Conservation (phyloP, 2,329 filamentous ascomycete genomes). For the Cephalotrichum gorgonifer region DNA sequence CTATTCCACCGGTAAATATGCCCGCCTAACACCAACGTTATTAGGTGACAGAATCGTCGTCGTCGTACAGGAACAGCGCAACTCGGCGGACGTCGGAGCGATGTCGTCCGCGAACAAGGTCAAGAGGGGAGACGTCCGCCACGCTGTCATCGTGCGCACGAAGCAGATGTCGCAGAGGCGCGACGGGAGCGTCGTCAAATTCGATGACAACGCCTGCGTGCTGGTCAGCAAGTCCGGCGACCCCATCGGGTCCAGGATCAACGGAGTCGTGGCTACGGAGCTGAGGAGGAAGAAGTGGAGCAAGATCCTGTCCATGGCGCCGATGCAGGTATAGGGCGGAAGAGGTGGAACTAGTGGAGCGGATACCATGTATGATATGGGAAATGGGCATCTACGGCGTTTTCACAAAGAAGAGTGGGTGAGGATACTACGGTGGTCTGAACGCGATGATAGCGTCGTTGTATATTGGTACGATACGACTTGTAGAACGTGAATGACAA, state of each 20-base stretch:
- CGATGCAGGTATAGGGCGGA: conserved; percentile 43
- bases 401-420: too few relatives aligned
- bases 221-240: conserved; percentile 95
- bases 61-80: conserved; percentile 93
- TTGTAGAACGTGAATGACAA: too few relatives aligned
- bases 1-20: not conserved
- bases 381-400: not conserved
- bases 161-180: conserved; percentile 75
- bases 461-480: too few relatives aligned
- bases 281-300: conserved; percentile 91
- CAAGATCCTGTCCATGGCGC: conserved; percentile 93
- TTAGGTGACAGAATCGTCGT: conserved; percentile 92
- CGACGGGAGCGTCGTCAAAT: conserved; percentile 83
- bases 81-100: conserved; percentile 60
- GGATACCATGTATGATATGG: not conserved
- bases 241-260: conserved; percentile 85
- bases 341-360: not conserved
- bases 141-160: conserved; percentile 90
- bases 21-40: not conserved
- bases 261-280: conserved; percentile 83
- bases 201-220: conserved; percentile 97
- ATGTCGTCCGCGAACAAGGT: conserved; percentile 80
- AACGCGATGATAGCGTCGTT: too few relatives aligned
- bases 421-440: too few relatives aligned
- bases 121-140: conserved; percentile 88